phyloP scores from a whole-genome alignment of 2,329 filamentous ascomycete genomes.

The Aspergillus terreus region DNA sequence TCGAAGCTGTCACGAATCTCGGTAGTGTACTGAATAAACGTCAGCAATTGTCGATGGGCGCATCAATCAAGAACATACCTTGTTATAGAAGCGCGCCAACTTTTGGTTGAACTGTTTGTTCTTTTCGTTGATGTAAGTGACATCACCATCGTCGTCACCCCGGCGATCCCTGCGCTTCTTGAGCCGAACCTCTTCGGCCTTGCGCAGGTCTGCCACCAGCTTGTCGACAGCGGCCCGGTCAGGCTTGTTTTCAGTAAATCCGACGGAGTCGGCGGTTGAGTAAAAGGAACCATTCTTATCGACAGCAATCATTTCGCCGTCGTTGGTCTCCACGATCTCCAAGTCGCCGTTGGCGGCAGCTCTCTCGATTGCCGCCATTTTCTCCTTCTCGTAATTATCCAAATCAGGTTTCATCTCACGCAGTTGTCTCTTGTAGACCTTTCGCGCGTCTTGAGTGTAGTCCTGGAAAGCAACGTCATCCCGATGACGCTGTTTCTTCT shows the following conservation, averaged over 20 bases:
- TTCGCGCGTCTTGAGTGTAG: slow-evolving; percentile 80
- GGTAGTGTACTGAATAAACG: slow-evolving; percentile 65
- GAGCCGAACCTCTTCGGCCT: slow-evolving; percentile 79
- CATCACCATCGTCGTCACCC: slow-evolving; percentile 81
- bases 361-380: slow-evolving; percentile 77
- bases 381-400: slow-evolving; percentile 82
- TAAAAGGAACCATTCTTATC: slow-evolving; percentile 91
- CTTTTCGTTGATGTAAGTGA: slow-evolving; percentile 99
- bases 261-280: slow-evolving; percentile 76
- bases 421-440: slow-evolving; percentile 91
- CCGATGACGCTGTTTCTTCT: slow-evolving; percentile 75
- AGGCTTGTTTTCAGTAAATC: slow-evolving; percentile 80
- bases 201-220: slow-evolving; percentile 78
- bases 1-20: slow-evolving; percentile 98
- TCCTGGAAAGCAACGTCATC: slow-evolving; percentile 89
- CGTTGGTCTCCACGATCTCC: slow-evolving; percentile 92
- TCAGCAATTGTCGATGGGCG: slow-evolving; percentile 13
- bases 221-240: slow-evolving; percentile 83
- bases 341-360: slow-evolving; percentile 80
- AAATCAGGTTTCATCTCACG: slow-evolving; percentile 71
- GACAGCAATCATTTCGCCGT: slow-evolving; percentile 89
- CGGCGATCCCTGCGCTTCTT: slow-evolving; percentile 82
- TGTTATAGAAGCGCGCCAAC: slow-evolving; percentile 92
- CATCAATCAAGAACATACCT: slow-evolving; percentile 45
- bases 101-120: slow-evolving; percentile 99